Evolutionary conservation across 129 eudicot species (phyloP).

Genomic region (Cynara cardunculus): DNA sequence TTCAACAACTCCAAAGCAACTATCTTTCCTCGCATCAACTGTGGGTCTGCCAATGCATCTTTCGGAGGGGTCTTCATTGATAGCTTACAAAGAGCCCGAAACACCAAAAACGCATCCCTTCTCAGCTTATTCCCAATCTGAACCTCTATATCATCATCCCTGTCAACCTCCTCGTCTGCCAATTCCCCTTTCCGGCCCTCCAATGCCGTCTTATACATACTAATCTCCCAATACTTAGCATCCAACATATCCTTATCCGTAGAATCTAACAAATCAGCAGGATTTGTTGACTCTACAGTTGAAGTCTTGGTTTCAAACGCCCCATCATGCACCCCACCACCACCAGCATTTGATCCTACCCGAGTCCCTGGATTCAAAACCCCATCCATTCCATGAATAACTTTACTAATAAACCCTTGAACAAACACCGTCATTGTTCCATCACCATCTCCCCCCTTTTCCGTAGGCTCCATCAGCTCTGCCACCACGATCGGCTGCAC

Average conservation of each 20-base stretch:
- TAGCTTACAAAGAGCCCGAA: slow-evolving; percentile 89
- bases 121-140: slow-evolving; percentile 95
- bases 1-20: slow-evolving; percentile 95
- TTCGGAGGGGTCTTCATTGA: slow-evolving; percentile 99
- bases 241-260: slow-evolving; percentile 99
- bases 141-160: slow-evolving; percentile 92
- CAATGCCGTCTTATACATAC: slow-evolving; percentile 95
- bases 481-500: slow-evolving; percentile 97
- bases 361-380: slow-evolving; percentile 66
- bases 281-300: slow-evolving; percentile 89
- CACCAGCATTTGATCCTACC: slow-evolving; percentile 14
- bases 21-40: slow-evolving; percentile 86
- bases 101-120: slow-evolving; percentile 92
- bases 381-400: slow-evolving; percentile 91
- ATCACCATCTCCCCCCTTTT: slow-evolving; percentile 61
- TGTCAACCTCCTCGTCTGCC: slow-evolving; percentile 77
- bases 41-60: slow-evolving; percentile 81
- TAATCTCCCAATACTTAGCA: slow-evolving; percentile 99
- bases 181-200: slow-evolving; percentile 97
- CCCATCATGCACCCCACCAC: slow-evolving; percentile 67
- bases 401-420: slow-evolving; percentile 92
- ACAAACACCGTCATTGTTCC: slow-evolving; percentile 67
- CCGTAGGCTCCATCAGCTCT: slow-evolving; percentile 83
- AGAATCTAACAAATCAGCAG: slow-evolving; percentile 95
- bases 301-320: slow-evolving; percentile 82